These are phyloP conservation scores for Lactarius psammicola DNA, from an alignment of 768 basidiomycete genomes.

Conservation along the genomic window DNA sequence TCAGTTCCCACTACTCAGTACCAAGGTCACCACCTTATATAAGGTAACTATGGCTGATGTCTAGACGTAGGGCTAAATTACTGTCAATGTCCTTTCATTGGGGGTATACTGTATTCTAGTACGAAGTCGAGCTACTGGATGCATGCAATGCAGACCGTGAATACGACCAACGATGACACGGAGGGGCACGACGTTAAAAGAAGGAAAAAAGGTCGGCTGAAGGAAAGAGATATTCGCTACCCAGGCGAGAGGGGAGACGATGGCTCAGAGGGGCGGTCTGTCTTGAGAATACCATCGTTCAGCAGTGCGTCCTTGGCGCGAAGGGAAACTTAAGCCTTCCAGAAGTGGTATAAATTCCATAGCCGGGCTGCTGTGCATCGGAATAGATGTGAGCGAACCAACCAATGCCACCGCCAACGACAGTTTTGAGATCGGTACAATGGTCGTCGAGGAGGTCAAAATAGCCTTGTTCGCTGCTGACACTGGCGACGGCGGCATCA, in stretches of 20 bases:
- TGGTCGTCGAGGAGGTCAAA: conserved; percentile 60
- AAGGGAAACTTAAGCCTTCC: conserved; percentile 62
- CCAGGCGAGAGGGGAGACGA: neutral
- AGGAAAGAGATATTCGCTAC: neutral
- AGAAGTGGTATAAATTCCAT: conserved; percentile 57
- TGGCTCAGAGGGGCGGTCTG: neutral
- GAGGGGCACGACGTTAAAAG: neutral
- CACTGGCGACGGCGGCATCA: conserved; percentile 52
- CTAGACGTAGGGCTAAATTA: conserved; percentile 19
- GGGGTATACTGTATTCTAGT: neutral
- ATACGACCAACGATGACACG: neutral
- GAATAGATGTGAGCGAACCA: conserved; percentile 85
- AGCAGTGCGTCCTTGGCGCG: conserved; percentile 60
- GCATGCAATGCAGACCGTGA: neutral
- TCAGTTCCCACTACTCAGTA: too few species aligned
- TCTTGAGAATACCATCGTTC: conserved; percentile 18
- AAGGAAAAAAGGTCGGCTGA: neutral
- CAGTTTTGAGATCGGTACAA: conserved; percentile 60
- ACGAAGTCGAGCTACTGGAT: neutral
- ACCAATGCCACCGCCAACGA: conserved; percentile 61
- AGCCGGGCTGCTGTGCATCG: conserved; percentile 62
- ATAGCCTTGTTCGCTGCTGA: conserved; percentile 48
- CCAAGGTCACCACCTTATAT: too few species aligned
- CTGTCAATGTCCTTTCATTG: neutral
- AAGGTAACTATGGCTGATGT: conserved; percentile 22